Conservation (phyloP, 2,329 filamentous ascomycete genomes). For the Hymenoscyphus fructigenus region DNA sequence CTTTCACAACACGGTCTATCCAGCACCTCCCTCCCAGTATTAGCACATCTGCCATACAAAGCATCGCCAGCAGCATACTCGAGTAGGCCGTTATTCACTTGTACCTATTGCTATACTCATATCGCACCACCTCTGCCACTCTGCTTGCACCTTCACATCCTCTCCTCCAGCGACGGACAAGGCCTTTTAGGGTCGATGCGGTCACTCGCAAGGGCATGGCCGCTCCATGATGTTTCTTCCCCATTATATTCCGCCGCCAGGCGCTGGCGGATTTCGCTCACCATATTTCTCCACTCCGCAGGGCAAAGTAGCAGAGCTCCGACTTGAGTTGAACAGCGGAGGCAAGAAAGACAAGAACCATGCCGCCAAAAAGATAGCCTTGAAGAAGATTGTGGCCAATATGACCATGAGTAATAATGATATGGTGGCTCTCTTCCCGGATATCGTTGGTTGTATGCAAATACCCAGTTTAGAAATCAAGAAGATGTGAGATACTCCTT, state of each 20-base stretch:
- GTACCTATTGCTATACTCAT: neutral
- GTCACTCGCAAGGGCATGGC: neutral
- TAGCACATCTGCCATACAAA: neutral
- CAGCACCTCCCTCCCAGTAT: neutral
- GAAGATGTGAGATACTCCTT: conserved; percentile 74
- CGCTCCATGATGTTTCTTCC: conserved; percentile 34
- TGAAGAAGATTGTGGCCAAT: conserved; percentile 99
- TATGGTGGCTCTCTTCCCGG: conserved; percentile 95
- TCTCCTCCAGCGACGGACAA: neutral
- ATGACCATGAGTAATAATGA: conserved; percentile 99
- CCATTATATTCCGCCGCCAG: conserved; percentile 31
- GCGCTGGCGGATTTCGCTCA: conserved; percentile 30
- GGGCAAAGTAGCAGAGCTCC: conserved; percentile 98
- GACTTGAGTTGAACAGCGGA: conserved; percentile 88
- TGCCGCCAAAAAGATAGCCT: conserved; percentile 89
- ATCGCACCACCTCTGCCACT: neutral
- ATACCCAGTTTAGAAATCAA: conserved; percentile 96
- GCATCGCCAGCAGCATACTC: neutral
- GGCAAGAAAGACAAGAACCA: conserved; percentile 99
- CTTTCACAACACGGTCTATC: conserved; percentile 7
- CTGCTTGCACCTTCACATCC: neutral
- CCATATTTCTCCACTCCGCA: conserved; percentile 52
- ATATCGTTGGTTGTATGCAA: conserved; percentile 93
- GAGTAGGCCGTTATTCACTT: neutral
- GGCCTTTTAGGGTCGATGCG: neutral